Percentiles rank a stretch among this genome's conserved stretches.
These are phyloP conservation scores for Fusarium coffeatum DNA, from an alignment of 2,329 filamentous ascomycete genomes.

Conservation along the genomic window DNA sequence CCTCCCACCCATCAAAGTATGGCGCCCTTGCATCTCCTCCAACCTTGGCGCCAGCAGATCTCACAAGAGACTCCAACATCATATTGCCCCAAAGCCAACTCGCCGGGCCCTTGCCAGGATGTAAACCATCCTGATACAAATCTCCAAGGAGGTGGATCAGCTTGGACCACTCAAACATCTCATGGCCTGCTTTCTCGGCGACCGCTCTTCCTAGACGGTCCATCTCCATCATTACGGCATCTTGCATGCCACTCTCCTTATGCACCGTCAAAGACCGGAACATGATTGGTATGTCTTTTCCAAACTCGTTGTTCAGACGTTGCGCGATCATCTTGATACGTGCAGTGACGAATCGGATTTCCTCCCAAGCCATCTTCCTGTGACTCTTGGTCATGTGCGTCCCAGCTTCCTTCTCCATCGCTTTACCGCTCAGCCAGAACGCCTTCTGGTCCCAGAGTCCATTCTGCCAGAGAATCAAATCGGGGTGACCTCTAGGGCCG, in stretches of 20 bases:
- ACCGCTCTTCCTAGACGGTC: constrained; percentile 33
- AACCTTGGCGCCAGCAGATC: constrained; percentile 5
- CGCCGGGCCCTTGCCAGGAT: constrained; percentile 28
- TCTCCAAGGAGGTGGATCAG: constrained; percentile 25
- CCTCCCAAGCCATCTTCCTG: constrained; percentile 35
- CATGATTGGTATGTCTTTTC: constrained; percentile 18
- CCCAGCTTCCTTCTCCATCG: constrained; percentile 2
- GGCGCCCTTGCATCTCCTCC: constrained; percentile 17
- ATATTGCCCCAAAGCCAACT: constrained; percentile 39
- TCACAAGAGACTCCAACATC: constrained; percentile 29
- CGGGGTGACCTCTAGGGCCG: constrained; percentile 21
- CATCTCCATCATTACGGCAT: constrained; percentile 37
- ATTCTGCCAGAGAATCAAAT: constrained; percentile 37
- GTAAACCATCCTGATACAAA: constrained; percentile 16
- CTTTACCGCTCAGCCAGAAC: constrained; percentile 22
- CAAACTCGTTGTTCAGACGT: constrained; percentile 23
- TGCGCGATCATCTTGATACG: constrained; percentile 31
- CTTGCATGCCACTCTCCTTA: constrained; percentile 23
- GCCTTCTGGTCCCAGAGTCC: constrained; percentile 35
- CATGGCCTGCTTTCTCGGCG: constrained; percentile 35
- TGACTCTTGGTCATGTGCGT: constrained; percentile 12
- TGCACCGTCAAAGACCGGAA: constrained; percentile 33
- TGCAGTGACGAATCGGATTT: constrained; percentile 31
- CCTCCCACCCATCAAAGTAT: constrained; percentile 20
- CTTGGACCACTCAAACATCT: constrained; percentile 36